Conservation (phyloP, 225 moss, liverwort and hornwort genomes). For the Sphagnum tenellum region DNA sequence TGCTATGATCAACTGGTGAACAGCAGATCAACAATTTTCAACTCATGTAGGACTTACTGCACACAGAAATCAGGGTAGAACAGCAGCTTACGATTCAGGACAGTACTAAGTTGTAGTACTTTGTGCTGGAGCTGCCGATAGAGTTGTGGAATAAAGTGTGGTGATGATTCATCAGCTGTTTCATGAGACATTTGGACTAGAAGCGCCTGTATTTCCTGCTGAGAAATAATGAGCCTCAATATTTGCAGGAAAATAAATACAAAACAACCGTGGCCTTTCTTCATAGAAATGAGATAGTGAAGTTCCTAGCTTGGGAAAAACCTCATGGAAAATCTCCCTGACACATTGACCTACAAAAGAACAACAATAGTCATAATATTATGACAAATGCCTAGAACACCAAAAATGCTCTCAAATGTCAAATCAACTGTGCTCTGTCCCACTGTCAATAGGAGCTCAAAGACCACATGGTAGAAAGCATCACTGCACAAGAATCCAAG, state of each 20-base stretch:
- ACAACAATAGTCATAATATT: neutral
- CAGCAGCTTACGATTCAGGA: slow-evolving; percentile 30
- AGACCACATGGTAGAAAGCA: neutral
- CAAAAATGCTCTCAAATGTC: no score
- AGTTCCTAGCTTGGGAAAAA: no score
- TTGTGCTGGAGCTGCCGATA: slow-evolving; percentile 50
- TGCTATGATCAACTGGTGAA: no score
- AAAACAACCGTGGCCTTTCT: no score
- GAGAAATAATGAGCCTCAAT: no score
- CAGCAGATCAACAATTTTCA: no score
- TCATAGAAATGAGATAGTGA: no score
- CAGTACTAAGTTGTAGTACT: slow-evolving; percentile 38
- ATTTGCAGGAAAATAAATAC: no score
- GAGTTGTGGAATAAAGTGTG: slow-evolving; percentile 50
- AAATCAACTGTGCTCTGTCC: no score
- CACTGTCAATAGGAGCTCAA: no score
- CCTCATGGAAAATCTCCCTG: neutral
- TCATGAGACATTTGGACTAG: slow-evolving; percentile 52
- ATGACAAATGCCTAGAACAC: neutral
- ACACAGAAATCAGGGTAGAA: neutral
- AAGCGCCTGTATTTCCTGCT: slow-evolving; percentile 55
- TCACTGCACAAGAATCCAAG: no score
- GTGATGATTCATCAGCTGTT: slow-evolving; percentile 31
- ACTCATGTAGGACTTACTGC: no score
- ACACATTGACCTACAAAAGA: neutral